These are phyloP conservation scores for Elasticomyces elasticus DNA, from an alignment of 495 filamentous ascomycete species.

Conservation along the genomic window DNA sequence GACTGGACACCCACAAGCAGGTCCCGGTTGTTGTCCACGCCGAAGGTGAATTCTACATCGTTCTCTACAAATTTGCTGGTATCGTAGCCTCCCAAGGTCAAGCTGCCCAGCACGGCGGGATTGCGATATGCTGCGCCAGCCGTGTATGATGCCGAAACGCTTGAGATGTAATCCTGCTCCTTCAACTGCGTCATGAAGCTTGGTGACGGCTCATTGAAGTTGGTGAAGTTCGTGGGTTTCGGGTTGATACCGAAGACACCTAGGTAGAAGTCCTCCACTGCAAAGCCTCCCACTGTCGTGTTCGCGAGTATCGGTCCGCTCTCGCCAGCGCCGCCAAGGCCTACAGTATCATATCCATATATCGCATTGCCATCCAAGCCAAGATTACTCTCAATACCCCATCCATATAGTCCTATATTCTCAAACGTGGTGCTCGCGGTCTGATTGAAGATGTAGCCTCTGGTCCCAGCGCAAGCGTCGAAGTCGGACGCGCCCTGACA, in stretches of 20 bases:
- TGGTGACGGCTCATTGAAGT: slow-evolving; percentile 23
- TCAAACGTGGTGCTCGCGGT: slow-evolving; percentile 42
- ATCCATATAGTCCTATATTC: slow-evolving; percentile 25
- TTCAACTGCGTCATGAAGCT: slow-evolving; percentile 26
- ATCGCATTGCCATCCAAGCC: slow-evolving; percentile 23
- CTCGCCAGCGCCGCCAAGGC: slow-evolving; percentile 24
- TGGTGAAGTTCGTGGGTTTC: slow-evolving; percentile 30
- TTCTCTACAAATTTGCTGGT: slow-evolving; percentile 22
- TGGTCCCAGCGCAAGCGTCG: slow-evolving; percentile 34
- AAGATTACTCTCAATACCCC: slow-evolving; percentile 25
- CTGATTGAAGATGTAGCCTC: slow-evolving; percentile 41
- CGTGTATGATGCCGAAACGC: slow-evolving; percentile 30
- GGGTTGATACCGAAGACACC: slow-evolving; percentile 30
- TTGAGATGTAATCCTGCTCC: slow-evolving; percentile 27
- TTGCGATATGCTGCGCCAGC: slow-evolving; percentile 25
- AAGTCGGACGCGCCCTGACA: slow-evolving; percentile 28
- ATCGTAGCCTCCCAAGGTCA: slow-evolving; percentile 33
- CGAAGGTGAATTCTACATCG: slow-evolving; percentile 23
- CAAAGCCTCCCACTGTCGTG: slow-evolving; percentile 25
- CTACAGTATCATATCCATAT: slow-evolving; percentile 29
- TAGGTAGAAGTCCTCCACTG: slow-evolving; percentile 27
- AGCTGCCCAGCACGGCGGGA: slow-evolving; percentile 2
- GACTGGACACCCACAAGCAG: slow-evolving; percentile 27
- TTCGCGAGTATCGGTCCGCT: slow-evolving; percentile 23
- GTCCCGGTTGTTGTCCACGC: slow-evolving; percentile 23